phyloP scores from a whole-genome alignment of 768 basidiomycete genomes.

The Auriscalpium vulgare region DNA sequence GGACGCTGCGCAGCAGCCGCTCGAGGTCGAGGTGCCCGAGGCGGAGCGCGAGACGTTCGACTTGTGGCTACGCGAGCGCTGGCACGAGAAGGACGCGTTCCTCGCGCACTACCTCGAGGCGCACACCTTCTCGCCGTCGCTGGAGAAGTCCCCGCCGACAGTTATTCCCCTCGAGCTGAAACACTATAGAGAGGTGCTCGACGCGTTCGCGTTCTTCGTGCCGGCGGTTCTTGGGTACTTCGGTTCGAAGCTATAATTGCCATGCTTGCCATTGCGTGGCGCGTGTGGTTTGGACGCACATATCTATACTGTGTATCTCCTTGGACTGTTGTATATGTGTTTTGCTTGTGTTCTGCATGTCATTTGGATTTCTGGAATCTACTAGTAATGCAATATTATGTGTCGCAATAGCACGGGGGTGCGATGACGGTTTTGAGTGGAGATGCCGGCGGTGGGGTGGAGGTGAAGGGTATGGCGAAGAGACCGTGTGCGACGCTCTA shows the following conservation, averaged over 20 bases:
- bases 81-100: conserved; percentile 78
- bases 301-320: neutral
- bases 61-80: conserved; percentile 71
- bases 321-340: neutral
- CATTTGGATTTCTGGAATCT: neutral
- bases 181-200: conserved; percentile 44
- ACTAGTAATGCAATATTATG: neutral
- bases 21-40: conserved; percentile 22
- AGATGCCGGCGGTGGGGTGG: neutral
- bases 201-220: conserved; percentile 66
- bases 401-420: neutral
- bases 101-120: conserved; percentile 59
- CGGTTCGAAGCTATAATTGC: neutral
- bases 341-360: neutral
- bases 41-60: conserved; percentile 51
- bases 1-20: conserved; percentile 25
- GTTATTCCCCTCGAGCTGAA: conserved; percentile 57
- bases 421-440: neutral
- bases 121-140: conserved; percentile 33
- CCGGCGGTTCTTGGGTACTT: conserved; percentile 43
- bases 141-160: conserved; percentile 22
- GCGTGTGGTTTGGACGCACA: neutral
- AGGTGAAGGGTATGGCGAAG: neutral
- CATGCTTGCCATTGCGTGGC: neutral
- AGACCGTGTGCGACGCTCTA: neutral